Evolutionary conservation across 2,329 filamentous ascomycete genomes (phyloP), one percentile per base, ranked within the genome.

Genomic region (Colletotrichum viniferum): DNA sequence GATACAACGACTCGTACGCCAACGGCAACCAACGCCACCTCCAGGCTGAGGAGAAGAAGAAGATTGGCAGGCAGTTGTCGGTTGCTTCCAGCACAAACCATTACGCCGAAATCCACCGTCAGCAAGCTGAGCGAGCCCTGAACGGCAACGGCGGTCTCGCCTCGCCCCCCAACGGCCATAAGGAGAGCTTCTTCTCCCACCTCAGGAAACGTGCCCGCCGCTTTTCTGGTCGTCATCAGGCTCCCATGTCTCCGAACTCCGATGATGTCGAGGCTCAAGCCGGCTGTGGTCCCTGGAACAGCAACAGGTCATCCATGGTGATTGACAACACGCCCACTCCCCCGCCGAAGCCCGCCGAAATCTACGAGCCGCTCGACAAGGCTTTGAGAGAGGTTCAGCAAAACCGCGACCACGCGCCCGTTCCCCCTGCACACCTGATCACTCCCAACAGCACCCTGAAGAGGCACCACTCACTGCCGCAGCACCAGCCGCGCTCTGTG

Each of bases 151-250:
- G 90, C 38, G 94, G 93, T 26, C 87, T 96, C 28, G 92, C 91
- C 18, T 97, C 95, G 7, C 95, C 96, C 5, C 92, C 93, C 0
- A 93, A 90, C 80, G 94, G 91, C 21, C 94, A 96, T 72, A 97
- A 97, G 82, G 97, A 99, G 84, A 95, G 97, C 84, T 99, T 99
- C 88, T 99, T 99, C 86, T 98, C 97, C 1, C 97, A 99, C 83
- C 90, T 99, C 9, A 92, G 97, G 72, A 99, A 99, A 85, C 93
- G 96, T 67, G 97, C 97, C 32, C 92, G 97, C 79, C 91, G 97
- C 79, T 93, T 99, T 76, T 99, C 97, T 30, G 97, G 97, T 62
- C 93, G 96, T 73, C 96, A 98, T 81, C 95, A 96, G 82, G 93
- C 92, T 16, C 93, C 95, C 9, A 92, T 94, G 74, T 95, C 95